phyloP scores from a whole-genome alignment of 371 early-diverging fungal genomes.

The Syncephalastrum sp. region DNA sequence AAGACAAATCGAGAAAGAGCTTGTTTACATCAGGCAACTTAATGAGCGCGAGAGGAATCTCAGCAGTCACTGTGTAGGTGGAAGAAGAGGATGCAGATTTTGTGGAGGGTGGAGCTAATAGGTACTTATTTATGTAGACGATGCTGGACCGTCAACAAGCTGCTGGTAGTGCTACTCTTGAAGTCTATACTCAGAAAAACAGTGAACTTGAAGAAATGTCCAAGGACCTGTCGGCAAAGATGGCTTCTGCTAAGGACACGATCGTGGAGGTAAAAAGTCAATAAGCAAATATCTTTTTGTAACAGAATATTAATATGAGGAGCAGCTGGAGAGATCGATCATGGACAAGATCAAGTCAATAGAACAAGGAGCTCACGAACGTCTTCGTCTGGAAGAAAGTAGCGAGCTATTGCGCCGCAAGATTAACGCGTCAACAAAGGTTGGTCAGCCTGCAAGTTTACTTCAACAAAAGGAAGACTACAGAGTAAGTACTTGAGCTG shows the following conservation, averaged over 20 bases:
- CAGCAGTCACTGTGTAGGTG: constrained; percentile 57
- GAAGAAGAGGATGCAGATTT: not conserved
- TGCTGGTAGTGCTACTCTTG: constrained; percentile 40
- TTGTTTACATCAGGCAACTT: constrained; percentile 69
- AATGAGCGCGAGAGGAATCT: constrained; percentile 76
- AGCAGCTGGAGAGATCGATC: constrained; percentile 46
- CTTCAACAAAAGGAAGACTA: constrained; percentile 47
- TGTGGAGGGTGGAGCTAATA: not conserved
- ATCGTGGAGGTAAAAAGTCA: constrained; percentile 46
- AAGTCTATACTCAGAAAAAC: constrained; percentile 48
- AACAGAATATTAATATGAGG: constrained; percentile 5
- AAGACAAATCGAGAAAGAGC: constrained; percentile 78
- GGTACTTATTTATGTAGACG: constrained; percentile 13
- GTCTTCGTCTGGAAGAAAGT: constrained; percentile 54
- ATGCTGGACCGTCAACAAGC: constrained; percentile 47
- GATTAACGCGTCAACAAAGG: constrained; percentile 50
- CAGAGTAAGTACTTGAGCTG: constrained; percentile 21
- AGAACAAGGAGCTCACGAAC: constrained; percentile 58
- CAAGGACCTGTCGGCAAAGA: constrained; percentile 41
- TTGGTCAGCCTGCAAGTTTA: constrained; percentile 52
- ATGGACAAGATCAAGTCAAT: constrained; percentile 54
- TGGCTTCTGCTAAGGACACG: constrained; percentile 24
- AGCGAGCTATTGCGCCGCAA: constrained; percentile 55
- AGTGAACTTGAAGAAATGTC: constrained; percentile 40
- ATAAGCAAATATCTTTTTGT: not conserved